Evolutionary conservation across 2,329 filamentous ascomycete species (phyloP), one percentile per base, ranked within the genome.

Genomic region (Shiraia sp.): DNA sequence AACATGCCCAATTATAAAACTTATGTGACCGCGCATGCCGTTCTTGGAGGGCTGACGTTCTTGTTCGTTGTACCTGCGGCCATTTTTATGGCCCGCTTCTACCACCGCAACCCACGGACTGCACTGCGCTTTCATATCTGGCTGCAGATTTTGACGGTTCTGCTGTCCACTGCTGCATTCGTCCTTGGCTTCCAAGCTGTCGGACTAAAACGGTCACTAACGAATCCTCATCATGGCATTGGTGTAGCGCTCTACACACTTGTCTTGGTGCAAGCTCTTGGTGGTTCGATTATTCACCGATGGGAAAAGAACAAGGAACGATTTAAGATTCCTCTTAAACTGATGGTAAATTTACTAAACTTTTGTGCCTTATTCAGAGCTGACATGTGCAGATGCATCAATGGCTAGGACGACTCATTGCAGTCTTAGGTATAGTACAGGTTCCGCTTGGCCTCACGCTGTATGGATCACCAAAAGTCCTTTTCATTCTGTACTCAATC

Each of bases 391-490:
- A 87, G 78, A 69, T 97, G 29, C 93, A 99, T 72, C 87, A 91
- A 64, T 96, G 93, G 90, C 72, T 88, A 13, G 93, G 93, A 13
- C 79, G 91, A 42, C 74, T 81, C 1, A 82, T 92, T 57, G 86
- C 88, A 2, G 71, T 97, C 13, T 75, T 99, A 3, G 93, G 89
- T 0, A 84, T 97, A 52, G 80, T 85, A 3, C 93, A 99, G 65
- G 82, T 99, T 9, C 87, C 93, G 0, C 77, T 99, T 1, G 93
- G 93, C 0, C 76, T 99, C 32, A 91, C 91, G 0, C 77, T 99
- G 1, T 99, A 96, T 61, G 93, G 93, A 5, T 96, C 91, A 22
- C 92, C 93, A 4, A 83, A 86, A 59, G 81, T 80, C 26, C 78
- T 91, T 3, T 99, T 97, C 66, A 83, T 99, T 37, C 75, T 97